Conservation (phyloP, 1,139 yeast species). For the Blastobotrys illinoisensis region DNA sequence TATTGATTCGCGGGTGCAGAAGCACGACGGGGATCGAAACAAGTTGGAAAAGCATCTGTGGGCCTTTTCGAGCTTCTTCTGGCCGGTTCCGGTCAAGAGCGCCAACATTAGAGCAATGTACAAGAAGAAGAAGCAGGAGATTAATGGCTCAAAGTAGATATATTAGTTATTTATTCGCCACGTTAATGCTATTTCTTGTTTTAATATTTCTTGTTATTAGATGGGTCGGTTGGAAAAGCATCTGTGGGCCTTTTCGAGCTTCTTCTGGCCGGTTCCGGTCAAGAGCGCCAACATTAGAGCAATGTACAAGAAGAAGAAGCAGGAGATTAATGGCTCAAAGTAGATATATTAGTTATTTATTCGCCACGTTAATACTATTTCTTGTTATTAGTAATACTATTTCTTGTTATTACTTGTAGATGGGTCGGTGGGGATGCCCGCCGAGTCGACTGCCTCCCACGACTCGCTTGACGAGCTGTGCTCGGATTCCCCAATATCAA, state of each 20-base stretch:
- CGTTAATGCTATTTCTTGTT: too few relatives aligned
- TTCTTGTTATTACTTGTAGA: too few relatives aligned
- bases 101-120: constrained; percentile 81
- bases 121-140: constrained; percentile 40
- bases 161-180: not conserved
- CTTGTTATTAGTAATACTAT: too few relatives aligned
- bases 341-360: too few relatives aligned
- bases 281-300: constrained; percentile 66
- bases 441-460: not conserved
- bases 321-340: constrained; percentile 2
- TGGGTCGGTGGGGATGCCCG: not conserved
- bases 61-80: constrained; percentile 83
- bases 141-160: not conserved
- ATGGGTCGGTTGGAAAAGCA: constrained; percentile 59
- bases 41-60: constrained; percentile 67
- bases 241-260: constrained; percentile 85
- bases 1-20: constrained; percentile 40
- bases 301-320: constrained; percentile 64
- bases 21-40: constrained; percentile 29
- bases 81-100: constrained; percentile 86
- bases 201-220: too few relatives aligned
- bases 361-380: too few relatives aligned
- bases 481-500: not conserved
- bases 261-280: constrained; percentile 91
- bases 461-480: not conserved